Evolutionary conservation across 208 protist species (phyloP), one percentile per base, ranked within the genome.

Genomic region (Cochliopodium minus): DNA sequence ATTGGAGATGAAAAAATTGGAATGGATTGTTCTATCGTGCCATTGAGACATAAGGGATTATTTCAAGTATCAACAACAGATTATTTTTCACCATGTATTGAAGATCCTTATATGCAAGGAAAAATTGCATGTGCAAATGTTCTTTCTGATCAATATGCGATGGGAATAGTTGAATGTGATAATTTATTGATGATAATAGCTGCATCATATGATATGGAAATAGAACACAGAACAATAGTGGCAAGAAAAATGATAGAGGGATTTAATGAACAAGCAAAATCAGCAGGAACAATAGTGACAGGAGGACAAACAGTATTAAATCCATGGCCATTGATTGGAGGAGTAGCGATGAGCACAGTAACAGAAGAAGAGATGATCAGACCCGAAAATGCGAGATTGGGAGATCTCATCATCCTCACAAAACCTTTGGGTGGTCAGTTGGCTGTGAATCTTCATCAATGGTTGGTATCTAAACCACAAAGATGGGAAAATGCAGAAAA

Each of bases 301-400:
- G 90, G 90, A 28, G 90, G 90, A 5, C 90, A 95, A 66, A 93
- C 85, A 1, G 87, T 94, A 22, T 80, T 88, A 73, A 95, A 95
- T 71, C 86, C 86, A 54, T 89, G 81, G 79, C 85, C 85, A 17
- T 79, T 93, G 4, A 90, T 93, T 55, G 87, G 87, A 45, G 87
- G 87, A 17, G 79, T 91, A 11, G 87, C 86, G 42, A 87, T 79
- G 55, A 63, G 79, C 29, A 81, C 89, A 36, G 69, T 81, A 17
- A 48, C 67, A 0, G 75, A 82, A 49, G 57, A 62, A 9, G 82
- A 90, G 57, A 86, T 91, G 72, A 71, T 93, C 22, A 67, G 71
- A 15, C 88, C 87, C 0, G 74, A 79, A 4, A 74, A 74, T 15
- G 66, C 81, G 7, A 56, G 60, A 2, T 36, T 60, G 0, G 88